Evolutionary conservation across 495 filamentous ascomycete genomes (phyloP), one percentile per base, ranked within the genome.

Genomic region (Neurospora discreta): DNA sequence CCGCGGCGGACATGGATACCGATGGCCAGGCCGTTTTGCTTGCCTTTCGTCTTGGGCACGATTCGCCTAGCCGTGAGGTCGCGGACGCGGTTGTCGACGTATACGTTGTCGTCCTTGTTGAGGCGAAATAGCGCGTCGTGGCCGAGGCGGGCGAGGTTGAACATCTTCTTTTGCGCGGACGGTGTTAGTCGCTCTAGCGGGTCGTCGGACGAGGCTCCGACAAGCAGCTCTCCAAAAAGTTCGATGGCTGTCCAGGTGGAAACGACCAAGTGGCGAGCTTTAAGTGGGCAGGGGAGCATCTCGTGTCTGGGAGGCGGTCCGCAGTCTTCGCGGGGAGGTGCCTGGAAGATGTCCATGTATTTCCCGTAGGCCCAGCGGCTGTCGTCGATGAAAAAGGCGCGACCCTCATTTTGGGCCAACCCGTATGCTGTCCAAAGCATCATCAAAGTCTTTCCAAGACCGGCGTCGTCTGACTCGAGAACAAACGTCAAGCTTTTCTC

Each of bases 401-500:
- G 80, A 11, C 84, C 86, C 77, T 94, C 91, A 69, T 87, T 84
- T 75, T 88, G 81, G 6, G 92, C 91, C 42, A 94, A 80, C 13
- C 91, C 92, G 73, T 93, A 94, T 30, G 91, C 88, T 73, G 87
- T 89, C 90, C 91, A 94, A 42, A 94, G 74, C 77, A 89, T 85
- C 84, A 94, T 84, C 71, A 94, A 76, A 1, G 89, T 86, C 42
- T 85, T 88, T 9, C 91, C 92, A 5, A 94, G 78, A 15, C 91
- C 91, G 4, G 89, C 89, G 72, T 91, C 88, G 7, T 80, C 72
- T 15, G 90, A 87, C 75, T 92, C 90, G 73, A 94, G 81, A 9
- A 90, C 83, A 73, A 89, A 93, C 0, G 91, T 94, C 72, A 94
- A 78, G 70, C 85, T 91, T 70, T 80, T 86, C 70, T 88, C 83